phyloP scores from a whole-genome alignment of 805 yeast genomes.

The Metschnikowia gelsemii region DNA sequence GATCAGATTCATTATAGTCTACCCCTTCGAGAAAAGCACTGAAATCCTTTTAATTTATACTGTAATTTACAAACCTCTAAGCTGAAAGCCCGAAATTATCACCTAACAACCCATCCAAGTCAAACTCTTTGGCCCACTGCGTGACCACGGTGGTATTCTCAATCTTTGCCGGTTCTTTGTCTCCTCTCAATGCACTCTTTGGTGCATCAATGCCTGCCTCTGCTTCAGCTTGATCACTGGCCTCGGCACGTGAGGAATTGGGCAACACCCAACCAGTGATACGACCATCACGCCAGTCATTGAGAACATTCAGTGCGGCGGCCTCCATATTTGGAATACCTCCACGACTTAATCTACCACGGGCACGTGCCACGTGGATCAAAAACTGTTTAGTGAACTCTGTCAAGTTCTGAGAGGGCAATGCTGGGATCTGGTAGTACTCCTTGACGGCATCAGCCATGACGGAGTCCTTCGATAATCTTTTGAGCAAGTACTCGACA shows the following conservation, averaged over 20 bases:
- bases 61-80: slow-evolving; percentile 2
- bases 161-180: slow-evolving; percentile 47
- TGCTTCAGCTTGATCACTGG: slow-evolving; percentile 13
- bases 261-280: slow-evolving; percentile 89
- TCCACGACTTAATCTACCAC: slow-evolving; percentile 89
- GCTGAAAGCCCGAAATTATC: slow-evolving; percentile 38
- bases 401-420: slow-evolving; percentile 68
- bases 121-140: slow-evolving; percentile 92
- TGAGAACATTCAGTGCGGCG: slow-evolving; percentile 79
- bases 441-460: slow-evolving; percentile 75
- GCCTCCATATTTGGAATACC: slow-evolving; percentile 88
- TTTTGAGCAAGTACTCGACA: slow-evolving; percentile 69
- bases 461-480: slow-evolving; percentile 67
- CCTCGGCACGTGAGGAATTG: slow-evolving; percentile 46
- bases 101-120: slow-evolving; percentile 75
- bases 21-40: neutral
- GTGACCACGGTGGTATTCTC: slow-evolving; percentile 79
- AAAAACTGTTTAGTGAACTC: slow-evolving; percentile 82
- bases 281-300: slow-evolving; percentile 97
- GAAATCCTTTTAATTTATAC: neutral
- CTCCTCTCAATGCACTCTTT: slow-evolving; percentile 41
- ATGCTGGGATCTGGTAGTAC: slow-evolving; percentile 76
- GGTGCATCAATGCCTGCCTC: slow-evolving; percentile 30
- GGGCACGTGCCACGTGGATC: slow-evolving; percentile 87
- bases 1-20: too few relatives aligned